Conservation (phyloP, 805 yeast species). For the Kodamaea laetipori region DNA sequence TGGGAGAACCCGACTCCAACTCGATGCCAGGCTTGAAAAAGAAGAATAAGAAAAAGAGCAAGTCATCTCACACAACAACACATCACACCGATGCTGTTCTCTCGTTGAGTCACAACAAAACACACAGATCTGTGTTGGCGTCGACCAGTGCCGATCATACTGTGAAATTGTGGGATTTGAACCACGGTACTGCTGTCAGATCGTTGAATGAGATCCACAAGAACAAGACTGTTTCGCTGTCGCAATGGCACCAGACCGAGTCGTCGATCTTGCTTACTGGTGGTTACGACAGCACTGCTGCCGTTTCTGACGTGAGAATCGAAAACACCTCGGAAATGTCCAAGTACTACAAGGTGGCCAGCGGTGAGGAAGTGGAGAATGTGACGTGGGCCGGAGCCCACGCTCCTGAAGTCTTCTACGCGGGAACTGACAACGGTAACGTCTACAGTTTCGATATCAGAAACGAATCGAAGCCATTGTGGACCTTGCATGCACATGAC, state of each 20-base stretch:
- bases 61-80: constrained; percentile 56
- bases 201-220: constrained; percentile 71
- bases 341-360: constrained; percentile 61
- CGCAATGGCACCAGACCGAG: constrained; percentile 78
- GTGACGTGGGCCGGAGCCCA: constrained; percentile 67
- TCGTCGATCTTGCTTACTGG: constrained; percentile 79
- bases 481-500: constrained; percentile 98
- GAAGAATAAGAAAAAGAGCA: constrained; percentile 51
- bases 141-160: constrained; percentile 96
- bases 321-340: constrained; percentile 60
- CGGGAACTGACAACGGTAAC: constrained; percentile 90
- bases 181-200: constrained; percentile 71
- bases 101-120: constrained; percentile 78
- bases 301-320: constrained; percentile 82
- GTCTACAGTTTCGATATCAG: constrained; percentile 88
- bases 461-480: constrained; percentile 64
- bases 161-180: constrained; percentile 92
- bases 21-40: constrained; percentile 40
- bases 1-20: constrained; percentile 69
- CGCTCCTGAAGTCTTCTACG: constrained; percentile 58
- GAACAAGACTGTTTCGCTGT: constrained; percentile 79
- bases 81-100: constrained; percentile 95
- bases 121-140: constrained; percentile 81
- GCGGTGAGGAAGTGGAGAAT: constrained; percentile 82
- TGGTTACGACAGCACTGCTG: constrained; percentile 86